A percentile compares a stretch with the other conserved stretches of the same genome.
Conservation (phyloP, 805 yeast species). For the Wickerhamomyces ciferrii region DNA sequence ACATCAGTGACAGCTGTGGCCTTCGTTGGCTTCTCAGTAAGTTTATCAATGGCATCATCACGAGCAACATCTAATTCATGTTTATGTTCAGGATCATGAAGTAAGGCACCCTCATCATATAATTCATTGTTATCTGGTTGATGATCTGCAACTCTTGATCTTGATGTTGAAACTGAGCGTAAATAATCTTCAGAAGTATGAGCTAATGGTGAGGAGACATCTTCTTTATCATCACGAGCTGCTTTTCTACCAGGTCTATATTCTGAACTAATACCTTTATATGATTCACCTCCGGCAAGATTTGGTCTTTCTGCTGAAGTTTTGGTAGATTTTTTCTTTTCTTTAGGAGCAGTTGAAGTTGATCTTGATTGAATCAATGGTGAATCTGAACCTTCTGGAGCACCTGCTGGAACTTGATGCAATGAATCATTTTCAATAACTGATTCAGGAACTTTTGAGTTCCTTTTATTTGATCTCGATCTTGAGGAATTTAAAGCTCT, state of each 20-base stretch:
- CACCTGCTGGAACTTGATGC: conserved; percentile 39
- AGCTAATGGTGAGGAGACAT: conserved; percentile 15
- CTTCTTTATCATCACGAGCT: conserved; percentile 18
- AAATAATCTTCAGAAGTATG: conserved; percentile 39
- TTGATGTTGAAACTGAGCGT: conserved; percentile 60
- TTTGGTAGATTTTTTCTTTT: not conserved
- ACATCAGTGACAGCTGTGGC: not conserved
- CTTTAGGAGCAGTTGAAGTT: conserved; percentile 7
- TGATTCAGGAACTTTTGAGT: conserved; percentile 23
- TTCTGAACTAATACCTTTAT: conserved; percentile 50
- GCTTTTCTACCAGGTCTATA: conserved; percentile 21
- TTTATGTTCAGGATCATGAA: conserved; percentile 34
- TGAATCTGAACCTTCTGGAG: conserved; percentile 36
- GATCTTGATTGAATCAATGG: conserved; percentile 24
- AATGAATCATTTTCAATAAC: conserved; percentile 32
- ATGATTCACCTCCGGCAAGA: conserved; percentile 74
- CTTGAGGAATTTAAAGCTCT: conserved; percentile 4
- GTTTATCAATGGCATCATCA: conserved; percentile 9
- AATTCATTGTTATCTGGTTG: conserved; percentile 36
- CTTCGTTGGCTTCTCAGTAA: not conserved
- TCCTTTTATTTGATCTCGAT: conserved; percentile 11
- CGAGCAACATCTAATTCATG: conserved; percentile 8
- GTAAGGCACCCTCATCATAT: conserved; percentile 52
- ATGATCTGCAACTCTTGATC: conserved; percentile 43
- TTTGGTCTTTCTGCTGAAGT: conserved; percentile 39